A percentile compares a stretch with the other conserved stretches of the same genome.
Conservation (phyloP, 2,329 filamentous ascomycete genomes). For the Fusarium sp. region DNA sequence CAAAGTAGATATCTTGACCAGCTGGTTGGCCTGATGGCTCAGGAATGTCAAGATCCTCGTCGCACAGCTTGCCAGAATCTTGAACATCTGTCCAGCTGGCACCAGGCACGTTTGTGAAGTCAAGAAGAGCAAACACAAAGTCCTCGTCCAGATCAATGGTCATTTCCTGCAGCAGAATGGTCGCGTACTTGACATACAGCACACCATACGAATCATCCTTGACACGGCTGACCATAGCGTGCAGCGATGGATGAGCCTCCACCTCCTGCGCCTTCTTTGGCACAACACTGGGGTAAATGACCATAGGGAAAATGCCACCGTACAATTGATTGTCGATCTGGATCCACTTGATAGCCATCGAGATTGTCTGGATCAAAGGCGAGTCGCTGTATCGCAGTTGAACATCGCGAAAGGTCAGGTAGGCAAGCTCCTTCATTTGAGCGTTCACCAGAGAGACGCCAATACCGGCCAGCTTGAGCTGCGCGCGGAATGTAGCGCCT, state of each 20-base stretch:
- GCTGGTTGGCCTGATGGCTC: constrained; percentile 86
- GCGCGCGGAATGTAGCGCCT: constrained; percentile 86
- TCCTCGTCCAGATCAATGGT: constrained; percentile 97
- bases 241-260: constrained; percentile 93
- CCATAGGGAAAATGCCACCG: constrained; percentile 96
- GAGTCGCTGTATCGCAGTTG: constrained; percentile 93
- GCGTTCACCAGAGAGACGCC: constrained; percentile 94
- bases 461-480: constrained; percentile 87
- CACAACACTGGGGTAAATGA: constrained; percentile 96
- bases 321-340: constrained; percentile 99
- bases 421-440: constrained; percentile 90
- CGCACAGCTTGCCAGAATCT: constrained; percentile 85
- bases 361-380: constrained; percentile 90
- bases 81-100: constrained; percentile 76
- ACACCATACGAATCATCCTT: constrained; percentile 99
- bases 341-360: constrained; percentile 95
- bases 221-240: constrained; percentile 89
- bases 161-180: constrained; percentile 94
- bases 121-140: constrained; percentile 94
- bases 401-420: constrained; percentile 91
- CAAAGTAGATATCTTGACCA: constrained; percentile 97
- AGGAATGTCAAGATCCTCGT: constrained; percentile 89
- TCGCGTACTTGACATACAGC: constrained; percentile 98
- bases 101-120: constrained; percentile 93
- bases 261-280: constrained; percentile 97